Conservation (phyloP, 306 rosid genomes). For the Ormosia emarginata region DNA sequence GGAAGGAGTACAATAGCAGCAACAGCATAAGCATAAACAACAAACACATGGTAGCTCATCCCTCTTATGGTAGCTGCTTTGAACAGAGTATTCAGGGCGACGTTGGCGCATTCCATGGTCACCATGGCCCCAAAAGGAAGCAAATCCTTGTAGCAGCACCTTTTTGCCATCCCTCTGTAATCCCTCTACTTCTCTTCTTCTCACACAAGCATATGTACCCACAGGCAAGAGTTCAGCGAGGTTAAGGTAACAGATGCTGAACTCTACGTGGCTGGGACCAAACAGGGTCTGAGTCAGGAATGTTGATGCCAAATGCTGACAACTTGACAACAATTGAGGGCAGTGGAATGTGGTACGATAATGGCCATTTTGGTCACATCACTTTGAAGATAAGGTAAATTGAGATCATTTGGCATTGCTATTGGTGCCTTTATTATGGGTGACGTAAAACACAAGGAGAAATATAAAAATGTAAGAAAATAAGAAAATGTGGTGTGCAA, state of each 20-base stretch:
- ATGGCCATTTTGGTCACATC: not conserved
- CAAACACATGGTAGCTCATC: slow-evolving; percentile 87
- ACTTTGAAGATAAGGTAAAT: not conserved
- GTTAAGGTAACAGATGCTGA: not conserved
- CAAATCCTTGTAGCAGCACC: slow-evolving; percentile 37
- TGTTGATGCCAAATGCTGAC: not conserved
- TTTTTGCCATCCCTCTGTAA: slow-evolving; percentile 26
- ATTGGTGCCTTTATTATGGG: not conserved
- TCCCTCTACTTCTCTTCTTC: not conserved
- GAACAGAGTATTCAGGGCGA: slow-evolving; percentile 80
- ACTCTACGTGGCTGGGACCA: too few relatives aligned
- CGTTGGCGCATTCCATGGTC: slow-evolving; percentile 74
- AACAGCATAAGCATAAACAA: slow-evolving; percentile 73
- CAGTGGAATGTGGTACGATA: not conserved
- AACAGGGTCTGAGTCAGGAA: too few relatives aligned
- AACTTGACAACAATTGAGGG: not conserved
- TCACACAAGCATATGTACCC: not conserved
- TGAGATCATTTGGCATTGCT: not conserved
- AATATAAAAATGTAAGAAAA: not conserved
- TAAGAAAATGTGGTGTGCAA: not conserved
- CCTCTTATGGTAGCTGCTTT: slow-evolving; percentile 81
- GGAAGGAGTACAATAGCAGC: slow-evolving; percentile 85
- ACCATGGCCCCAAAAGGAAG: slow-evolving; percentile 78
- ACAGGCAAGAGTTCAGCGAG: not conserved
- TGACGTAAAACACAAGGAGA: not conserved